These are phyloP conservation scores for Pseudopyricularia cyperi DNA, from an alignment of 2,329 filamentous ascomycete species.

Conservation along the genomic window DNA sequence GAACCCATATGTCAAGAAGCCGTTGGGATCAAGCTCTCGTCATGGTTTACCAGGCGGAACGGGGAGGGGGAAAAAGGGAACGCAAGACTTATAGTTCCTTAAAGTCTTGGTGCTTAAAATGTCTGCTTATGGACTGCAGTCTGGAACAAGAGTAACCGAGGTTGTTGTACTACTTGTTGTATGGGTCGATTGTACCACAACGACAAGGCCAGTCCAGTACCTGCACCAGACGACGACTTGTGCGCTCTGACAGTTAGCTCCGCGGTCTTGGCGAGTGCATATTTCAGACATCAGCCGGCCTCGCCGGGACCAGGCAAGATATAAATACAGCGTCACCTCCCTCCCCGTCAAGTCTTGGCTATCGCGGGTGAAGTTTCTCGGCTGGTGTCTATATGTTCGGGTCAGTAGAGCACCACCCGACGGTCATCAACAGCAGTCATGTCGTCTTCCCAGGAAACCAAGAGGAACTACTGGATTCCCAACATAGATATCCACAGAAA, in stretches of 20 bases:
- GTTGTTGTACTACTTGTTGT: neutral
- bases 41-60: neutral
- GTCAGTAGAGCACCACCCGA: neutral
- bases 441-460: conserved; percentile 27
- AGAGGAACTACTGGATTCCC: conserved; percentile 45
- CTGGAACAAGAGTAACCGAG: neutral
- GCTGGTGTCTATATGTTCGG: neutral
- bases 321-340: neutral
- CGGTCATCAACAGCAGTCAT: conserved; percentile 8
- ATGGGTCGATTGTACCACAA: neutral
- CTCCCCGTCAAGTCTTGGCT: neutral
- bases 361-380: no score
- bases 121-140: no score
- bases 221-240: neutral
- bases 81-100: no score
- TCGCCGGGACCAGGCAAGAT: neutral
- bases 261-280: neutral
- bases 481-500: conserved; percentile 47
- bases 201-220: neutral
- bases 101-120: no score
- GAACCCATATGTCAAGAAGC: neutral
- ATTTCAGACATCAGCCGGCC: neutral
- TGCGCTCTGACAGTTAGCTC: neutral
- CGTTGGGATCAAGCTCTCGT: neutral
- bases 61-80: neutral